Evolutionary conservation across 2,329 filamentous ascomycete species (phyloP).

Genomic region (Botrytis byssoidea): DNA sequence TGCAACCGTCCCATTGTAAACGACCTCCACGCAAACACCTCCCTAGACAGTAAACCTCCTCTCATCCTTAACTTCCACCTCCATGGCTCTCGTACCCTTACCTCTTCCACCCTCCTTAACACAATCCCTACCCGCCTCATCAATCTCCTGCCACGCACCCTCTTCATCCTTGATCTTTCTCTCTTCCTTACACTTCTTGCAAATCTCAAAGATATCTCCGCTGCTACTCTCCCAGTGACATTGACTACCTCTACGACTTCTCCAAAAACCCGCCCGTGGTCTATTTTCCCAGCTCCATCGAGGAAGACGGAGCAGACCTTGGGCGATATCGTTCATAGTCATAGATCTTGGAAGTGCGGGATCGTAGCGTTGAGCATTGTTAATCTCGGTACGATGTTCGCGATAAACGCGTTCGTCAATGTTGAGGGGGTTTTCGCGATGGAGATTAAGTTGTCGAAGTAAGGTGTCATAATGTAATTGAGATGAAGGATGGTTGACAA

Average conservation of each 20-base stretch:
- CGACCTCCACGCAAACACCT: no score
- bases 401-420: conserved; percentile 7
- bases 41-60: conserved; percentile 7
- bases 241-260: conserved; percentile 7
- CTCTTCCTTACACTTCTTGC: conserved; percentile 29
- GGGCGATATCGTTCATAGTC: conserved; percentile 14
- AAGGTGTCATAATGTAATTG: not conserved
- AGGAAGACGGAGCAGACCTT: conserved; percentile 25
- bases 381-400: conserved; percentile 3
- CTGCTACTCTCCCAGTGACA: conserved; percentile 12
- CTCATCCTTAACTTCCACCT: conserved; percentile 1
- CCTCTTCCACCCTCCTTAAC: not conserved
- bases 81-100: not conserved
- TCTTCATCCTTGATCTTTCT: conserved; percentile 21
- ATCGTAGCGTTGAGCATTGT: conserved; percentile 1
- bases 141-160: not conserved
- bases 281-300: conserved; percentile 31
- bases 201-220: conserved; percentile 28
- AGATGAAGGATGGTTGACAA: not conserved
- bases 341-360: not conserved
- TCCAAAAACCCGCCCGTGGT: not conserved
- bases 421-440: not conserved
- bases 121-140: not conserved
- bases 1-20: not conserved
- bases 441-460: not conserved